Evolutionary conservation across 306 rosid species (phyloP).

Genomic region (Trichosanthes truncata): DNA sequence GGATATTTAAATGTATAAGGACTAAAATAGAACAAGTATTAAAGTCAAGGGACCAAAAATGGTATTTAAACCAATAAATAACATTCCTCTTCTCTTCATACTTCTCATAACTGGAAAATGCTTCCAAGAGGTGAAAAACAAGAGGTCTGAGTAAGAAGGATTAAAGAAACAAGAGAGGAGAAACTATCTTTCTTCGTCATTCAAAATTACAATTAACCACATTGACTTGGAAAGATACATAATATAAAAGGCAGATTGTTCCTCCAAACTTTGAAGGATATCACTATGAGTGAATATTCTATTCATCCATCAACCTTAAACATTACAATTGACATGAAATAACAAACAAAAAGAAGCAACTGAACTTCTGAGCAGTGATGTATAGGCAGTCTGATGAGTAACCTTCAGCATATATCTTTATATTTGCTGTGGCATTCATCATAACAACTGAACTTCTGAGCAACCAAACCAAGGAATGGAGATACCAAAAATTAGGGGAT

Average conservation of each 20-base stretch:
- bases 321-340: too few species aligned
- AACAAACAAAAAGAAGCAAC: background rate
- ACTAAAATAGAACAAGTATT: too few species aligned
- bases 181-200: too few species aligned
- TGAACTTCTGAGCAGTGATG: too few species aligned
- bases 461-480: background rate
- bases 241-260: background rate
- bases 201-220: background rate
- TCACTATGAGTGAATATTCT: background rate
- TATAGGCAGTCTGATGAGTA: background rate
- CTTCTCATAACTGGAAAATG: background rate
- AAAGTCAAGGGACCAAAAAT: too few species aligned
- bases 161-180: too few species aligned
- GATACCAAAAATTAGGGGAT: background rate
- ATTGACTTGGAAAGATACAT: background rate
- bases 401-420: background rate
- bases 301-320: background rate
- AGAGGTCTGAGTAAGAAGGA: too few species aligned
- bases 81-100: background rate
- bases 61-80: too few species aligned
- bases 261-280: background rate
- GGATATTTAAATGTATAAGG: too few species aligned
- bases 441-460: background rate
- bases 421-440: background rate
- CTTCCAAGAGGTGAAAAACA: background rate